These are phyloP conservation scores for Pyrenopolyporus hunteri DNA, from an alignment of 495 filamentous ascomycete genomes.

Conservation along the genomic window DNA sequence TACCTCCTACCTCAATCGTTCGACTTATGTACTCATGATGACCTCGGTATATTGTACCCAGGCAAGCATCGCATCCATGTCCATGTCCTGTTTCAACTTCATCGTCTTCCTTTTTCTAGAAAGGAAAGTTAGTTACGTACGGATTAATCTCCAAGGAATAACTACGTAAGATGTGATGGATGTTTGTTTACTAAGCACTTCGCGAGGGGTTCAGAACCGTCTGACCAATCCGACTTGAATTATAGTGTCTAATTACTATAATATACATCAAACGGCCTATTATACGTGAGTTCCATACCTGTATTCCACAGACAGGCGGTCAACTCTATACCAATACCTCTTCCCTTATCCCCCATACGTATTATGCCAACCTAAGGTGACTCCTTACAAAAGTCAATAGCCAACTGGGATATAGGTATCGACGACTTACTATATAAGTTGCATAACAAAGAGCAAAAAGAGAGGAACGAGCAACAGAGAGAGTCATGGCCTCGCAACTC, in stretches of 20 bases:
- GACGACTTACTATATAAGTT: not conserved
- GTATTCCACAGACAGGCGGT: too few species aligned
- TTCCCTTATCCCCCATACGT: too few species aligned
- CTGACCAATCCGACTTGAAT: not conserved
- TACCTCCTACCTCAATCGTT: constrained; percentile 4
- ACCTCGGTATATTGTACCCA: not conserved
- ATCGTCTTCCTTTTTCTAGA: constrained; percentile 2
- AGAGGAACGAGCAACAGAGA: not conserved
- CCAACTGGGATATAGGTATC: not conserved
- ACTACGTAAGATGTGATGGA: not conserved
- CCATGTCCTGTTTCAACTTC: not conserved
- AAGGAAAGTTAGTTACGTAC: not conserved
- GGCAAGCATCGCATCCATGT: not conserved
- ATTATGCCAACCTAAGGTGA: too few species aligned
- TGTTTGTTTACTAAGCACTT: not conserved
- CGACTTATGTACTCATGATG: constrained; percentile 12
- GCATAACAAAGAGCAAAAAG: not conserved
- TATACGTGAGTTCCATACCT: too few species aligned
- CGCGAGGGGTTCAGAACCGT: not conserved
- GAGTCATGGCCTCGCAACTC: constrained; percentile 57
- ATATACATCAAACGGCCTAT: too few species aligned
- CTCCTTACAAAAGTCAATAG: too few species aligned
- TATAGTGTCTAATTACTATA: too few species aligned
- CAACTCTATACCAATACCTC: too few species aligned
- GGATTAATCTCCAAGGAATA: too few species aligned